phyloP scores from a whole-genome alignment of 2,329 filamentous ascomycete genomes.

The Rugonectria rugulosa region DNA sequence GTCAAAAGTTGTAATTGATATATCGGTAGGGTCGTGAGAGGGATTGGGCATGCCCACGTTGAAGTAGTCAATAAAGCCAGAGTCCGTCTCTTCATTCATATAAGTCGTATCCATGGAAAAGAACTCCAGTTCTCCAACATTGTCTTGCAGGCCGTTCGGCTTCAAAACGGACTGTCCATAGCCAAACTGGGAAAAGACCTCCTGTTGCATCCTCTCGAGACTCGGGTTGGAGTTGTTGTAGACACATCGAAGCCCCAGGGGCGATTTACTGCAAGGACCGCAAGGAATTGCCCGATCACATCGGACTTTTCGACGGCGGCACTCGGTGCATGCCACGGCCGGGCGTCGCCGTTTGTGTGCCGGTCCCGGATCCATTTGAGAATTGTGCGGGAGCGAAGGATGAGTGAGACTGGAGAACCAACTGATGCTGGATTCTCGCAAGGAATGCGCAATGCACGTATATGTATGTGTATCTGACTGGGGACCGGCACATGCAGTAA shows the following conservation, averaged over 20 bases:
- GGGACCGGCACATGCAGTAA: not conserved
- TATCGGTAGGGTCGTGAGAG: not conserved
- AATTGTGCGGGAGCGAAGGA: not conserved
- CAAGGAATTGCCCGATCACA: constrained; percentile 26
- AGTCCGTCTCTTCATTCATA: constrained; percentile 15
- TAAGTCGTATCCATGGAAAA: constrained; percentile 10
- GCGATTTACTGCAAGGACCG: constrained; percentile 26
- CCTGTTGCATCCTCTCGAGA: constrained; percentile 7
- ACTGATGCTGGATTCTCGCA: not conserved
- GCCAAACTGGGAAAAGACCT: constrained; percentile 4
- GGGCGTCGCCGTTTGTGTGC: constrained; percentile 24
- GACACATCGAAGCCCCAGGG: constrained; percentile 20
- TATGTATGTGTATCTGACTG: not conserved
- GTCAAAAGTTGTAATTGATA: not conserved
- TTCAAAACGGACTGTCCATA: constrained; percentile 8
- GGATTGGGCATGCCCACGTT: not conserved
- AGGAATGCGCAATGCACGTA: not conserved
- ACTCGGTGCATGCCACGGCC: constrained; percentile 27
- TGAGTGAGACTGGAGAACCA: not conserved
- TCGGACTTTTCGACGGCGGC: constrained; percentile 26
- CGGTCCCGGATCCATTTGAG: constrained; percentile 26
- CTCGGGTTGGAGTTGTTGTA: constrained; percentile 20
- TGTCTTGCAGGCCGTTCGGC: constrained; percentile 4
- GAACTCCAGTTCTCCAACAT: constrained; percentile 6
- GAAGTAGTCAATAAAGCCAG: constrained; percentile 12